Evolutionary conservation across 352 stramenopile genomes (phyloP), one percentile per base, ranked within the genome.

Genomic region (Blastocystis sp.): DNA sequence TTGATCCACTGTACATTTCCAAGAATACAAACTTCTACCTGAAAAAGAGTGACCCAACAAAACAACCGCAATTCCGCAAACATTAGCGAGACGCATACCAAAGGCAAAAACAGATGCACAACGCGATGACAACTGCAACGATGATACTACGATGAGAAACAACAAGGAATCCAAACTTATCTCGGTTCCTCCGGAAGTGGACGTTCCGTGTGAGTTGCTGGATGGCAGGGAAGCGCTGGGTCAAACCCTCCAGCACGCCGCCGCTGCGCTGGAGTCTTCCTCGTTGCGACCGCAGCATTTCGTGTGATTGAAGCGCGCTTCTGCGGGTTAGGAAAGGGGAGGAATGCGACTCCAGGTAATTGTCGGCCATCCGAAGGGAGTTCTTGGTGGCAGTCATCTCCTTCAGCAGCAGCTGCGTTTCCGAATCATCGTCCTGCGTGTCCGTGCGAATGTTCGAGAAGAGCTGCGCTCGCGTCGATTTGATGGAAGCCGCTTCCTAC

Each of bases 81-180:
- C 45, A 52, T 48, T 87, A 76, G 48, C 77, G 78, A 52, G 53
- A 80, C 3, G 65, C 34, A 60, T 88, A 88, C 65, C 78, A 88
- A 23, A 88, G 77, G 38, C 65, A 88, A 48, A 81, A 88, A 61
- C 1, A 88, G 11, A 88, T n/a, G 48, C 78, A 88, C 11, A 88
- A 2, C 2, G 65, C 43, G 45, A 88, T 88, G 38, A 88, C 66
- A 7, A 88, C 9, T 7, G 70, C 70, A 17, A 76, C 61, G 41
- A 88, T 77, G 41, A 88, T 77, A 69, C 65, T 88, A 88, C 56
- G 7, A 2, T 19, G 17, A 23, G 69, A 5, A 10, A 4, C 17
- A 11, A 34, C 1, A n/a, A 2, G 11, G 28, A 14, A n/a, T 41
- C 11, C 60, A 43, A 17, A 84, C 74, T 84, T 84, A 48, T 84